Evolutionary conservation across 73 alveolate species (phyloP).

Genomic region (Tetrahymena borealis): DNA sequence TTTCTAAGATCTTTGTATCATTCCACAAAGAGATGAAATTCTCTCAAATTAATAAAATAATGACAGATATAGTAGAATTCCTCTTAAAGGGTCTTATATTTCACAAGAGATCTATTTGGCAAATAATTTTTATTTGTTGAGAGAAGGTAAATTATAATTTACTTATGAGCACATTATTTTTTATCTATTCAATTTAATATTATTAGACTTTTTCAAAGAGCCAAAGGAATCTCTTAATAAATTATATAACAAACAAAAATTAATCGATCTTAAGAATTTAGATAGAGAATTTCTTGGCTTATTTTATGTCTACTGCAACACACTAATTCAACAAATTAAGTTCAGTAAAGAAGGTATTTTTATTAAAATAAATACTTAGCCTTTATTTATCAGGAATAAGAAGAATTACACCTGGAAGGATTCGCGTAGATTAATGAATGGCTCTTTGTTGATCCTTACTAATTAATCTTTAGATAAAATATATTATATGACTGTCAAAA

Average conservation of each 20-base stretch:
- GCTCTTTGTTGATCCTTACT: not conserved
- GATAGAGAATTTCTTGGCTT: not conserved
- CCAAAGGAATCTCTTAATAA: not conserved
- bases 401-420: not conserved
- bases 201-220: not conserved
- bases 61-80: not conserved
- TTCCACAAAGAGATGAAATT: not conserved
- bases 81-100: not conserved
- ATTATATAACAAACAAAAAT: not conserved
- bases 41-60: not conserved
- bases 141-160: not conserved
- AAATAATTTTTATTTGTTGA: not conserved
- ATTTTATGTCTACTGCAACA: not conserved
- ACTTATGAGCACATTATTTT: not conserved
- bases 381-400: not conserved
- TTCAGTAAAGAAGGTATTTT: not conserved
- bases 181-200: not conserved
- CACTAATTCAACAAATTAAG: not conserved
- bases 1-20: not conserved
- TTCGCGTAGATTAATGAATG: not conserved
- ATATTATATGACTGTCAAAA: not conserved
- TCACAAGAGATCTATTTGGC: not conserved
- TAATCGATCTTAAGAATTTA: not conserved
- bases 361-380: not conserved
- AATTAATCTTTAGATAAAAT: not conserved